These are phyloP conservation scores for Oryza australiensis DNA, from an alignment of 176 grass and related monocot species.

Conservation along the genomic window DNA sequence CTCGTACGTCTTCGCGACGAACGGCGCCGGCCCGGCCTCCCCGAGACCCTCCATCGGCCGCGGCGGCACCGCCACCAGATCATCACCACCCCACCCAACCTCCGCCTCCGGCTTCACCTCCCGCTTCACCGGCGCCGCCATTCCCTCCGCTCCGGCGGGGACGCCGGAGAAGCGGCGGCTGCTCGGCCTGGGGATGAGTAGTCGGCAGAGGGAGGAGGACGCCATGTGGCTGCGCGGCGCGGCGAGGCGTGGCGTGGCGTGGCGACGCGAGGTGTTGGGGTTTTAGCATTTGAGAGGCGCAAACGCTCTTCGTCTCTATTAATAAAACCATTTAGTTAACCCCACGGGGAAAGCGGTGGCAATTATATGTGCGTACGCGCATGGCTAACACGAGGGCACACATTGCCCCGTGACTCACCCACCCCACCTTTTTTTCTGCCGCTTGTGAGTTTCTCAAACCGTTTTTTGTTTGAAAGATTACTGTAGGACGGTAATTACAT, in stretches of 20 bases:
- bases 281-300: not conserved
- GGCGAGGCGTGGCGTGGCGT: not conserved
- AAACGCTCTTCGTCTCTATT: not conserved
- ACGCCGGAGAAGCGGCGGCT: not conserved
- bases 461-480: too few relatives aligned
- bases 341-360: not conserved
- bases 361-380: not conserved
- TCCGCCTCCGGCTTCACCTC: constrained; percentile 29
- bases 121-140: constrained; percentile 31
- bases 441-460: too few relatives aligned
- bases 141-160: not conserved
- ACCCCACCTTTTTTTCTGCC: not conserved
- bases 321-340: not conserved
- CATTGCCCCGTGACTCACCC: not conserved
- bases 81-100: not conserved
- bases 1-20: constrained; percentile 64
- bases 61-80: not conserved
- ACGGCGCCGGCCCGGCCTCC: constrained; percentile 41
- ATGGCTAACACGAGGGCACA: not conserved
- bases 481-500: too few relatives aligned
- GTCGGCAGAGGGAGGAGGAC: not conserved
- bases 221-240: constrained; percentile 26
- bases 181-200: constrained; percentile 2
- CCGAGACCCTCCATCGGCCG: constrained; percentile 31
- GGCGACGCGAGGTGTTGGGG: not conserved